Conservation (phyloP, 2,329 filamentous ascomycete genomes). For the Phialophora expanda region DNA sequence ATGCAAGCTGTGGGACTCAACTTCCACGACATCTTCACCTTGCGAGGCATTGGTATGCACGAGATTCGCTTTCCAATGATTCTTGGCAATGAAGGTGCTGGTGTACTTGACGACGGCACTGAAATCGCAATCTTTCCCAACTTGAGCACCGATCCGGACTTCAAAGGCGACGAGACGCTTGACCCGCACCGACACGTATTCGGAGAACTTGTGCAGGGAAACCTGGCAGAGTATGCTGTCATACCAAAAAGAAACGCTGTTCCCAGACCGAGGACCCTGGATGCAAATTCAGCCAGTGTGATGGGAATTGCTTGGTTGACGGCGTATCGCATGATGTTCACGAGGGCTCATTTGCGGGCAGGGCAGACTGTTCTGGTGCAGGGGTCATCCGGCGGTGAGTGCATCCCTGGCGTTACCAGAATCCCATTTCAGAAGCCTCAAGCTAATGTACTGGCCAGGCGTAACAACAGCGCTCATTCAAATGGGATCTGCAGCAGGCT, state of each 20-base stretch:
- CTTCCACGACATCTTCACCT: constrained; percentile 33
- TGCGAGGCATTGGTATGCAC: constrained; percentile 26
- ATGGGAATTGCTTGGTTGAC: constrained; percentile 34
- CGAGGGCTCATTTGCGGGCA: constrained; percentile 22
- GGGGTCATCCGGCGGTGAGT: constrained; percentile 32
- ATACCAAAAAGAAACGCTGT: constrained; percentile 30
- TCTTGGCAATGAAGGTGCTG: constrained; percentile 32
- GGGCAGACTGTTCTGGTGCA: constrained; percentile 31
- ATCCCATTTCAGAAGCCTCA: neutral
- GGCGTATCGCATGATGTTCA: constrained; percentile 33
- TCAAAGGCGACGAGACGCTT: constrained; percentile 32
- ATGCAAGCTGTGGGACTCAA: constrained; percentile 33
- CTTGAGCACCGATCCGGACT: constrained; percentile 26
- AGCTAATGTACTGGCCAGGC: constrained; percentile 16
- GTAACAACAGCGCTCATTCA: constrained; percentile 32
- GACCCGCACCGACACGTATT: constrained; percentile 31
- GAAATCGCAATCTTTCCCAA: constrained; percentile 29
- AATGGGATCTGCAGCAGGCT: constrained; percentile 29
- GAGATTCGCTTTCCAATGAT: constrained; percentile 33
- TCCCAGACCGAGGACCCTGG: constrained; percentile 22
- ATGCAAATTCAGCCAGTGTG: constrained; percentile 27
- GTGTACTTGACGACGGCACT: constrained; percentile 30
- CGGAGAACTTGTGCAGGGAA: constrained; percentile 29
- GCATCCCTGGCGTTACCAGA: no score
- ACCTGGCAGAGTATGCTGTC: constrained; percentile 27